Conservation (phyloP, 768 basidiomycete species). For the Dioszegia aurantiaca region DNA sequence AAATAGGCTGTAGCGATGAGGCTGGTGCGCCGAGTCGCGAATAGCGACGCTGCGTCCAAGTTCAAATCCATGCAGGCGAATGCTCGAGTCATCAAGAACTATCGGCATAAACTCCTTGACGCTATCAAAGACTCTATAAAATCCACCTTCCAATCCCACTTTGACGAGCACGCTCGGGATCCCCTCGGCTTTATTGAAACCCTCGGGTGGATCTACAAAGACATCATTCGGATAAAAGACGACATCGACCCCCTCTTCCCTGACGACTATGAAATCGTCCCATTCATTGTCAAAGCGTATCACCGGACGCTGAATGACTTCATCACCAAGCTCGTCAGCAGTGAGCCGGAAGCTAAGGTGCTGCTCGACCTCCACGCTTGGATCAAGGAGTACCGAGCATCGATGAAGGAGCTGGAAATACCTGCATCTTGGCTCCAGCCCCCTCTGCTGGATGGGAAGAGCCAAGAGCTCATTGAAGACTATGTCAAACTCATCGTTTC, state of each 20-base stretch:
- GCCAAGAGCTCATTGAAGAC: slow-evolving; percentile 88
- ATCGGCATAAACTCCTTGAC: slow-evolving; percentile 81
- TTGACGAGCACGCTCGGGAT: slow-evolving; percentile 62
- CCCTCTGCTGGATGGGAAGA: slow-evolving; percentile 88
- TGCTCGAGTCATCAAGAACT: slow-evolving; percentile 89
- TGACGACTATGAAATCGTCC: slow-evolving; percentile 81
- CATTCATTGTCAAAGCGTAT: slow-evolving; percentile 78
- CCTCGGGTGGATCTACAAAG: slow-evolving; percentile 88
- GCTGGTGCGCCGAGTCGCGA: slow-evolving; percentile 89
- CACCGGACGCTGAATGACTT: slow-evolving; percentile 77
- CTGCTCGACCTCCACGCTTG: slow-evolving; percentile 83
- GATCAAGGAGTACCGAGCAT: slow-evolving; percentile 92
- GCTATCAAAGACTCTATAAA: slow-evolving; percentile 74
- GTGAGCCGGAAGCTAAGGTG: slow-evolving; percentile 81
- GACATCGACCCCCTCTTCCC: slow-evolving; percentile 91
- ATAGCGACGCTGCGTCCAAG: slow-evolving; percentile 85
- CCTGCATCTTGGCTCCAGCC: slow-evolving; percentile 78
- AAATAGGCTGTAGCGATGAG: slow-evolving; percentile 91
- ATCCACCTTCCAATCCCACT: slow-evolving; percentile 67
- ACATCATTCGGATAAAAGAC: slow-evolving; percentile 85
- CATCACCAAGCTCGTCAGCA: slow-evolving; percentile 66
- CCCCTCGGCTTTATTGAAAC: slow-evolving; percentile 71
- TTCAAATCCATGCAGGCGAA: slow-evolving; percentile 91
- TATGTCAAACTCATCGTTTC: slow-evolving; percentile 88
- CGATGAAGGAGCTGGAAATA: slow-evolving; percentile 89